phyloP scores from a whole-genome alignment of 768 basidiomycete genomes.

The Gyrodon lividus region DNA sequence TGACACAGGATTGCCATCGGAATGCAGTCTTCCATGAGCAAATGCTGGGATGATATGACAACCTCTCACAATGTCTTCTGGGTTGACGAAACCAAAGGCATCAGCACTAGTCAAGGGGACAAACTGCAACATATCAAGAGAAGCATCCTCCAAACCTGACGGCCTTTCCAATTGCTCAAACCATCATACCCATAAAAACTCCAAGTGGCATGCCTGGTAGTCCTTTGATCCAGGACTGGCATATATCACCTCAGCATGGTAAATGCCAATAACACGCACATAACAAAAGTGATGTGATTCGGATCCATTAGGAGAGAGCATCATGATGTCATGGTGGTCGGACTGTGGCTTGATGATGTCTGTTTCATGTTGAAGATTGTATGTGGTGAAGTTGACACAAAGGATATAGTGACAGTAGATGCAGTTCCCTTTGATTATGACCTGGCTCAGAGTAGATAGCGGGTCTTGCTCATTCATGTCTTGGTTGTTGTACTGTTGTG shows the following conservation, averaged over 20 bases:
- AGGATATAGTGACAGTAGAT: slow-evolving; percentile 25
- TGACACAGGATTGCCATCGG: not conserved
- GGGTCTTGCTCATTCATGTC: no score
- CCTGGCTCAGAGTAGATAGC: not conserved
- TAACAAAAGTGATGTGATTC: not conserved
- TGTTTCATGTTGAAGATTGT: slow-evolving; percentile 21
- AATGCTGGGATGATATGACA: slow-evolving; percentile 12
- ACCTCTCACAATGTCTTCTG: not conserved
- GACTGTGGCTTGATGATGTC: slow-evolving; percentile 17
- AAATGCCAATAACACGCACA: slow-evolving; percentile 14
- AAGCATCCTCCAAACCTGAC: not conserved
- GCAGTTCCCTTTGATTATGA: slow-evolving; percentile 13
- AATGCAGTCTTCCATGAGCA: not conserved
- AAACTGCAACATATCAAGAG: not conserved
- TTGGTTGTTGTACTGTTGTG: no score
- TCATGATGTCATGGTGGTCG: slow-evolving; percentile 20
- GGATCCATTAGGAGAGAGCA: slow-evolving; percentile 3
- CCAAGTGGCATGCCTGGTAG: not conserved
- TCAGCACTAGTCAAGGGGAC: not conserved
- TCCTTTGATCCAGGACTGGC: not conserved
- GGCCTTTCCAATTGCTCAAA: not conserved
- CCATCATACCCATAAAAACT: slow-evolving; percentile 13
- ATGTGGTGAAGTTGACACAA: slow-evolving; percentile 29
- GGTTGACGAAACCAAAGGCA: slow-evolving; percentile 10
- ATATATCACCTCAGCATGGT: slow-evolving; percentile 15